Base-by-base conservation (phyloP, 2,329 filamentous ascomycete species). In the Apiospora rasikravindrae region DNA sequence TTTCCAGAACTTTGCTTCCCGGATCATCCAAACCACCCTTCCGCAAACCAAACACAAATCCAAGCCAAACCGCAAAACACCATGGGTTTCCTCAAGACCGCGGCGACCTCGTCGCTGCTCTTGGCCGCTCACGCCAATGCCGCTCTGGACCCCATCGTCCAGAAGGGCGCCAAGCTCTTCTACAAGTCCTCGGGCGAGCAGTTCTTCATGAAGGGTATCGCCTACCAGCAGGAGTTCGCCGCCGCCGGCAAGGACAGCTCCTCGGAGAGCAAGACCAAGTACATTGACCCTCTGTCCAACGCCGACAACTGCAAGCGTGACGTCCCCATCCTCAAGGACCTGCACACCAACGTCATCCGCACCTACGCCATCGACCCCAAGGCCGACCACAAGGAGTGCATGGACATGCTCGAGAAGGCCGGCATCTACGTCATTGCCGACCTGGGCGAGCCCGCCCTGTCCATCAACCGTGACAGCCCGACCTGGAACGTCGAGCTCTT, bases 391-490 rank as follows among this genome's bases (percentile, higher is more conserved):
- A 86, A 86, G 69, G 84, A 85, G 66, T 95, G 93, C 84, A 95
- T 95, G 93, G 84, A 86, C 67, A 78, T 90, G 75, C 87, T 95
- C 53, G 86, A 89, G 57, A 88, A 91, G 75, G 91, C 91, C 70
- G 93, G 92, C 75, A 95, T 95, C 83, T 95, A 95, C 81, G 89
- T 95, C 74, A 87, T 95, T 74, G 88, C 92, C 75, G 93, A 95
- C 84, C 82, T 95, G 78, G 92, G 91, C 13, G 88, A 93, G 75
- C 93, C 93, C 10, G 85, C 84, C 70, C 80, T 86, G 66, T 95
- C 93, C 29, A 94, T 95, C 86, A 90, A 92, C 83, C 90, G 92
- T 73, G 85, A 90, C 77, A 81, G 85, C 74, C 91, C 93, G 13
- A 77, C 84, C 69, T 95, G 93, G 93, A 90, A 91, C 78, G 88